Base-by-base conservation (phyloP, 805 yeast genomes). In the Candida bentonensis region DNA sequence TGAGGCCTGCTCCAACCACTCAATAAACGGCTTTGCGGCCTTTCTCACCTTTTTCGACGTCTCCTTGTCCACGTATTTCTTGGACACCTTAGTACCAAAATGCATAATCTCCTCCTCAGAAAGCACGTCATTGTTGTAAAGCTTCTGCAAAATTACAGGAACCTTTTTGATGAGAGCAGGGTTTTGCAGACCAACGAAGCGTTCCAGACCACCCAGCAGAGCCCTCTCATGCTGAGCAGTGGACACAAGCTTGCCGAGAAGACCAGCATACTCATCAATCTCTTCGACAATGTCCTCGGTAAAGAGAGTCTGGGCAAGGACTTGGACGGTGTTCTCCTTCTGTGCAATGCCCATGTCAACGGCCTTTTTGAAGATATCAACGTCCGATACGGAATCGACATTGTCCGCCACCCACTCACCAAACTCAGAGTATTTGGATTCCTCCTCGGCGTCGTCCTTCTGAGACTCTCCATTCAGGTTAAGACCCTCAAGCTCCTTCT, bases 1-100 rank as follows among this genome's bases (percentile, higher is more conserved):
- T 54, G 86, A 96, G 48, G 98, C 97, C 64, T 83, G 88, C 60
- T 86, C 80, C 53, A 92, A 76, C 98, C 98, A 92, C 53, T 82
- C 78, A 51, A 92, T 69, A 67, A 92, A 92, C 23, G 97, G 95
- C 67, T 87, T 88, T 49, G 96, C 96, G 40, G 96, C 92, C 66
- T 79, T 84, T 66, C 96, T 83, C 43, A 88, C 95, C 73, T 84
- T 89, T 70, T 89, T 89, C 44, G 94, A 81, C 26, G 78, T 72
- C 41, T 86, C 94, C 69, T 89, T 92, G 49, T 94, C 83, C 48
- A 92, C 96, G 57, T 80, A 92, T 65, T 87, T 88, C 71, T 87
- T 87, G 44, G 95, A 82, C 42, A 84, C 88, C 65, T 78, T 87
- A 43, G 89, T 74, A 58, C 96, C 96, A 86, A 95, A 92, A 41